Evolutionary conservation across 768 basidiomycete genomes (phyloP), one percentile per base, ranked within the genome.

Genomic region (Suillus spraguei): DNA sequence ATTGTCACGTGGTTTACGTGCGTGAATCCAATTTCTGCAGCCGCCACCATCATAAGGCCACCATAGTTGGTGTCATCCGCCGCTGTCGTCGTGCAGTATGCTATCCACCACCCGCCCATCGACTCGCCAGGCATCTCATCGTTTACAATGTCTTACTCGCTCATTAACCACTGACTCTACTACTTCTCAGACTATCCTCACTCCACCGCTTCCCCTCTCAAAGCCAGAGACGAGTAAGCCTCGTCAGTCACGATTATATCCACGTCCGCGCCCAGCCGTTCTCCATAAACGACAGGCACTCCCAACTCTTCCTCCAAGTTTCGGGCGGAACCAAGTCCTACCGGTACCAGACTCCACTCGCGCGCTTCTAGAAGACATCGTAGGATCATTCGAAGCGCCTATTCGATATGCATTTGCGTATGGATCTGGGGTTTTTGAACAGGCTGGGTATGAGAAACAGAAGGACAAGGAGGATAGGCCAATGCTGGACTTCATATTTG

Each of bases 351-450:
- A 89, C 71, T 87, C 90, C 32, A 94, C 90, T 3, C 85, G 93
- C 4, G 88, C 90, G 4, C 79, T 94, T 32, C 83, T 97, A 17
- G 92, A 95, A 71, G 81, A 83, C 64, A 89, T 98, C 62, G 89
- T 97, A 39, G 79, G 80, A 16, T 82, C 86, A 55, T 97, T 98
- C 70, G 84, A 94, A 47, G 93, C 94, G 0, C 96, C 96, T 11
- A 92, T 98, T 56, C 89, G 96, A 24, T 99, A 97, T 80, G 97
- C 96, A 1, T 95, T 98, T 72, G 97, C 97, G 0, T 99, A 99
- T 72, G 97, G 97, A 14, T 94, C 91, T 3, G 97, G 97, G 0
- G 95, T 99, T 2, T 97, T 97, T 69, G 87, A 92, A 70, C 97
- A 99, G 76, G 88, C 89, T 61, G 93, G 96, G 20, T 92, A 95